Evolutionary conservation across 2,329 filamentous ascomycete genomes (phyloP), one percentile per base, ranked within the genome.

Genomic region (Malbranchea zuffiana): DNA sequence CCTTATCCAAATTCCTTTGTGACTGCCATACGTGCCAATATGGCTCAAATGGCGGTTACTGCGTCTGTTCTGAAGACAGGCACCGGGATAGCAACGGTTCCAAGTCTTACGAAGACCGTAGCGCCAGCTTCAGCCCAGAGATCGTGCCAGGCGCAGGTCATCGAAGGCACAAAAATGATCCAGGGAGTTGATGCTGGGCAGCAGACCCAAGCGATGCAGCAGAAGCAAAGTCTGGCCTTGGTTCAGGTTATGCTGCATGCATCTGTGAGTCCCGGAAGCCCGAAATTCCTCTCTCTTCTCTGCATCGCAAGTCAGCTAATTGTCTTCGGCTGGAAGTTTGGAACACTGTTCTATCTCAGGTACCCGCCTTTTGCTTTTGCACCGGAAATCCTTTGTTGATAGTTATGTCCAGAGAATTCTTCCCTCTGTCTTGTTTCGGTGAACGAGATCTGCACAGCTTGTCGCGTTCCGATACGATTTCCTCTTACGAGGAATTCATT

Each of bases 161-260:
- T 8, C 11, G 20, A n/a, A n/a, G 3, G 17, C 13, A 3, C 36
- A 33, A 15, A 15, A 27, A 30, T 6, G 6, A 18, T 3, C 23
- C 23, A 3, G 21, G 26, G 5, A 10, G 15, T 12, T 2, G n/a
- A n/a, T n/a, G n/a, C n/a, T n/a, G 16, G 24, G 7, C 20, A 45
- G 10, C 35, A 37, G 36, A 37, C 30, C 8, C 39, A 48, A 18
- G 42, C 41, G 2, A 41, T 57, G 8, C 58, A 51, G 31, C 61
- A 63, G 39, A 54, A 59, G 35, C 66, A 69, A 43, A 69, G 65
- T 41, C 51, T 62, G 25, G 63, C 66, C 37, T 48, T 68, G 26
- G 57, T 67, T 10, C 65, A 68, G 48, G 67, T 64, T 3, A 57
- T 68, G 46, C 47, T 70, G 6, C 66, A 68, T 45, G 57, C 63